phyloP scores from a whole-genome alignment of 768 basidiomycete genomes.

The Phylloporus scabripes region DNA sequence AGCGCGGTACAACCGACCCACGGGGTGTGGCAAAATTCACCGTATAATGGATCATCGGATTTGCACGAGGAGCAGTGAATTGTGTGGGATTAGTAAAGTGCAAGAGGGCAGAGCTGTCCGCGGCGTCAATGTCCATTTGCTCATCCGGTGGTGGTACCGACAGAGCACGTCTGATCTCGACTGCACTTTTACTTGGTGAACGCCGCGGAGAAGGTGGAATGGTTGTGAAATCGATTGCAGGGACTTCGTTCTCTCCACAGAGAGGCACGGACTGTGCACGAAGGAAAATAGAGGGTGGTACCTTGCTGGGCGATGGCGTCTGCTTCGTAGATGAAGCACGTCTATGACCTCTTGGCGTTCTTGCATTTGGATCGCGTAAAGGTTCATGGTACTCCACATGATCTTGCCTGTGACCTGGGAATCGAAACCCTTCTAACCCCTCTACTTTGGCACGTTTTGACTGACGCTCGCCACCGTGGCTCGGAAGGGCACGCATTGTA shows the following conservation, averaged over 20 bases:
- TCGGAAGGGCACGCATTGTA: slow-evolving; percentile 6
- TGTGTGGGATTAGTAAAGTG: slow-evolving; percentile 20
- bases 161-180: slow-evolving; percentile 26
- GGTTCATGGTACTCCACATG: slow-evolving; percentile 16
- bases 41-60: slow-evolving; percentile 13
- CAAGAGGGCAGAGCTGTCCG: slow-evolving; percentile 11
- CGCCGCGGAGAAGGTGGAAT: slow-evolving; percentile 25
- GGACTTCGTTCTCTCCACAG: slow-evolving; percentile 8
- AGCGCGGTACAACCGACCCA: slow-evolving; percentile 2
- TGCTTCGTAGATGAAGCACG: slow-evolving; percentile 25
- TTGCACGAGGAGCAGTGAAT: slow-evolving; percentile 4
- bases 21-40: slow-evolving; percentile 30
- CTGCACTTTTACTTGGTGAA: slow-evolving; percentile 16
- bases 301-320: slow-evolving; percentile 13
- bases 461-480: slow-evolving; percentile 12
- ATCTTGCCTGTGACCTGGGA: slow-evolving; percentile 9
- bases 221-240: slow-evolving; percentile 18
- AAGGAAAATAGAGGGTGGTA: slow-evolving; percentile 8
- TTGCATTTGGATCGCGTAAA: slow-evolving; percentile 15
- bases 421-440: slow-evolving; percentile 13
- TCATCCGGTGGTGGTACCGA: slow-evolving; percentile 19
- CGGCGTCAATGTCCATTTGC: slow-evolving; percentile 24
- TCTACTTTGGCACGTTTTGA: slow-evolving; percentile 27
- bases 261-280: slow-evolving; percentile 31
- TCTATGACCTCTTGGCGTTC: slow-evolving; percentile 2